Evolutionary conservation across 805 yeast species (phyloP).

Genomic region (Yarrowia keelungensis): DNA sequence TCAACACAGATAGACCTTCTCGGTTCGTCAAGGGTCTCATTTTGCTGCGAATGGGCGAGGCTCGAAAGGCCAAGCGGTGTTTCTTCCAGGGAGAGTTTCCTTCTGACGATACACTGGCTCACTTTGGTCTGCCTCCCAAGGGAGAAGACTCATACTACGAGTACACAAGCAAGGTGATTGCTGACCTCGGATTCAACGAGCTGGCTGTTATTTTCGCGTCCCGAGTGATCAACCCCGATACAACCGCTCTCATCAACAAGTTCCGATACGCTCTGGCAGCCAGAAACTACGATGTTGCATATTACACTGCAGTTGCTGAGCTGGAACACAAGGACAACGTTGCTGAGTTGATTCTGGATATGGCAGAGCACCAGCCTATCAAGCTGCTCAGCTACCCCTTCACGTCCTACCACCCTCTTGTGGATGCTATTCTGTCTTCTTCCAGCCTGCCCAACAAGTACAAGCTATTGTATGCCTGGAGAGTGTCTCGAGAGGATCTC

Average conservation of each 20-base stretch:
- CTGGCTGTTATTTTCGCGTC: conserved; percentile 21
- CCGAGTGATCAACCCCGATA: background rate
- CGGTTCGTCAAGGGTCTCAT: conserved; percentile 28
- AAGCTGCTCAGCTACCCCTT: conserved; percentile 29
- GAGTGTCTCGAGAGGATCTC: conserved; percentile 57
- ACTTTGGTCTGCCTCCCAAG: conserved; percentile 3
- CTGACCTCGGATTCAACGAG: background rate
- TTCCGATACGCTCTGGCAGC: conserved; percentile 16
- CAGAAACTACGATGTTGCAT: conserved; percentile 35
- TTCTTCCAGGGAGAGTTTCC: conserved; percentile 20
- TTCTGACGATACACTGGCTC: background rate
- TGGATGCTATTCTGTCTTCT: conserved; percentile 25
- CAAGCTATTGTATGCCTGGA: conserved; percentile 59
- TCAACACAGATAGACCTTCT: background rate
- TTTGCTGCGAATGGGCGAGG: conserved; percentile 23
- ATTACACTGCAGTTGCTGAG: conserved; percentile 26
- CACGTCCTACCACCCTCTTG: conserved; percentile 13
- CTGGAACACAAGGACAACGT: conserved; percentile 19
- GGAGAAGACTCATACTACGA: conserved; percentile 4
- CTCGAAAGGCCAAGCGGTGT: conserved; percentile 33
- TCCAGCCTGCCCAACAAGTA: conserved; percentile 44
- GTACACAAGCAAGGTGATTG: conserved; percentile 5
- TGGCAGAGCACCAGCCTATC: conserved; percentile 21
- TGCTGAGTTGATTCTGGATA: conserved; percentile 10
- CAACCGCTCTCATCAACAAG: conserved; percentile 3